Evolutionary conservation across 2,329 filamentous ascomycete genomes (phyloP).

Genomic region (Xylaria sp.): DNA sequence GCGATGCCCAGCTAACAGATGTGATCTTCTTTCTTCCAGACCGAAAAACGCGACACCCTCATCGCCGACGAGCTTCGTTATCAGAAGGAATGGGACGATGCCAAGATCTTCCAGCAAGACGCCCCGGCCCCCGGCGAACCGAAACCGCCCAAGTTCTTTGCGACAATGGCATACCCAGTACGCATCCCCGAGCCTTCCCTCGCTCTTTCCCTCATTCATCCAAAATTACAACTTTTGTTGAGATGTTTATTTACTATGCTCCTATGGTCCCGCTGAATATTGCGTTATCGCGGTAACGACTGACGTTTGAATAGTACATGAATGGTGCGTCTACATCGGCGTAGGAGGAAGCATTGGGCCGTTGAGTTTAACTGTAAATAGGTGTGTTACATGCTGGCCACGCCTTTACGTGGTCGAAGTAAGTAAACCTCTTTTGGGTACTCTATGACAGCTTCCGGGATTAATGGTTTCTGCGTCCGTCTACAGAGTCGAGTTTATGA

Average conservation of each 20-base stretch:
- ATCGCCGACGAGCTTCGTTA: conserved; percentile 59
- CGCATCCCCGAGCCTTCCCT: not conserved
- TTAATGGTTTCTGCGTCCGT: not conserved
- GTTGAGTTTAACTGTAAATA: not conserved
- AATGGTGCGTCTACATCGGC: conserved; percentile 65
- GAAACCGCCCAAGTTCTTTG: conserved; percentile 91
- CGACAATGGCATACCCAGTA: conserved; percentile 61
- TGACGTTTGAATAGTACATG: conserved; percentile 53
- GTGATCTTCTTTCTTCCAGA: conserved; percentile 20
- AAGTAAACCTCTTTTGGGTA: not conserved
- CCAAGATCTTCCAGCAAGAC: conserved; percentile 84
- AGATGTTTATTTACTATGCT: not conserved
- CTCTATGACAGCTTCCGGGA: too few relatives aligned
- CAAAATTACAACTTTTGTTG: not conserved
- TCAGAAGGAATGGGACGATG: conserved; percentile 83
- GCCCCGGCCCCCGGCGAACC: conserved; percentile 84
- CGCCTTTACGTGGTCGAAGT: conserved; percentile 88
- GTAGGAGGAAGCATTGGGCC: not conserved
- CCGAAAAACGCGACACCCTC: conserved; percentile 40
- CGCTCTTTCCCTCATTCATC: not conserved
- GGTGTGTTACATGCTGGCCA: conserved; percentile 86
- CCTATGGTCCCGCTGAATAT: not conserved
- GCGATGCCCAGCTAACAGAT: conserved; percentile 21
- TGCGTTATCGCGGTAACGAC: not conserved
- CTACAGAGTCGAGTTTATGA: conserved; percentile 74